A percentile compares a stretch with the other conserved stretches of the same genome.
Evolutionary conservation across 192 early-diverging fungal genomes (phyloP).

Genomic region (Coemansia sp.): DNA sequence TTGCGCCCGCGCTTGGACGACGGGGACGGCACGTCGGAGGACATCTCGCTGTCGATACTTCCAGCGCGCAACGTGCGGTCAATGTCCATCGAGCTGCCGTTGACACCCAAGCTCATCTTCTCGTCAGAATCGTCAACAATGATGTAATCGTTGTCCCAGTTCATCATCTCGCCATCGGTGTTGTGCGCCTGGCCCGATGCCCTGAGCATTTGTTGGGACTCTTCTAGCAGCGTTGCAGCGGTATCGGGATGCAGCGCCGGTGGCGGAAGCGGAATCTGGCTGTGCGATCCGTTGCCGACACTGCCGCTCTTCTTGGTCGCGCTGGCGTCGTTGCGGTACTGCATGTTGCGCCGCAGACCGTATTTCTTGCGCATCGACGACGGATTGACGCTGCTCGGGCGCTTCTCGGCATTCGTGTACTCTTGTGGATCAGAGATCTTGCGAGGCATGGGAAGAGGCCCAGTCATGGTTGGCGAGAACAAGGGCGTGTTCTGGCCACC

Average conservation of each 20-base stretch:
- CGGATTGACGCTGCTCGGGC: conserved; percentile 23
- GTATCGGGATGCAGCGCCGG: conserved; percentile 29
- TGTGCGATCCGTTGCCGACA: conserved; percentile 15
- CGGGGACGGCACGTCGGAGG: conserved; percentile 9
- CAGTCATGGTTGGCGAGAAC: background rate
- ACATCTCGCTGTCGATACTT: conserved; percentile 34
- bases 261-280: conserved; percentile 25
- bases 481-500: conserved; percentile 2
- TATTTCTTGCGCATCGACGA: conserved; percentile 49
- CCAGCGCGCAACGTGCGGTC: conserved; percentile 34
- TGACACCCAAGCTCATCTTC: conserved; percentile 3
- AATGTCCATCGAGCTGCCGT: conserved; percentile 21
- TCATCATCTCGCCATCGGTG: conserved; percentile 14
- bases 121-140: conserved; percentile 36
- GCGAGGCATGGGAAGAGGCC: conserved; percentile 31
- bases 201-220: background rate
- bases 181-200: background rate
- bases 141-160: conserved; percentile 41
- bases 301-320: conserved; percentile 10
- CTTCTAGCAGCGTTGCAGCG: conserved; percentile 22
- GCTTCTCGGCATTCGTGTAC: conserved; percentile 45
- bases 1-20: conserved; percentile 39
- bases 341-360: conserved; percentile 43
- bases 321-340: conserved; percentile 32
- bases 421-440: conserved; percentile 48